Conservation (phyloP, 192 early-diverging fungal species). For the Linnemannia schmuckeri region DNA sequence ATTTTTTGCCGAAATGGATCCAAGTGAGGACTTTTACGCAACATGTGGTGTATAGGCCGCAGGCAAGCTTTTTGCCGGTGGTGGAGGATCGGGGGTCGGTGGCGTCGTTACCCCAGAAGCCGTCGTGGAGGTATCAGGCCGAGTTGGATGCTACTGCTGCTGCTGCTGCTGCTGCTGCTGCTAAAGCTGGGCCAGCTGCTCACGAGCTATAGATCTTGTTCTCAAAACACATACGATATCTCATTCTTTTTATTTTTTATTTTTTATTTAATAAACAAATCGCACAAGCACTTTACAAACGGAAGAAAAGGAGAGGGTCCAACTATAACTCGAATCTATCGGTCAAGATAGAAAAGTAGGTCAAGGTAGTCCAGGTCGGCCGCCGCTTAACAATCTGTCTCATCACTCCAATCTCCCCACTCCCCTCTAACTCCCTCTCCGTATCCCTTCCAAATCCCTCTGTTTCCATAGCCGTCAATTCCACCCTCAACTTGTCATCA, state of each 20-base stretch:
- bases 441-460: conserved; percentile 57
- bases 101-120: not conserved
- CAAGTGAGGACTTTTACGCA: not conserved
- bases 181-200: not conserved
- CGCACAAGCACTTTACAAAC: no score
- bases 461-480: conserved; percentile 63
- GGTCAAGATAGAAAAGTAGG: conserved; percentile 25
- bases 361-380: conserved; percentile 14
- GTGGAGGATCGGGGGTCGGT: not conserved
- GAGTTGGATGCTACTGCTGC: not conserved
- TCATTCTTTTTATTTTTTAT: not conserved
- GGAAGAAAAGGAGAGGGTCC: no score
- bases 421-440: conserved; percentile 56
- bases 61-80: not conserved
- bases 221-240: not conserved
- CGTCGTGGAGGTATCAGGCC: not conserved
- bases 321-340: conserved; percentile 10
- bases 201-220: not conserved
- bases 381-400: conserved; percentile 17
- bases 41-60: not conserved
- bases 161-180: not conserved
- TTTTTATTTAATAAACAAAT: not conserved
- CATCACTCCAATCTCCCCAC: conserved; percentile 52
- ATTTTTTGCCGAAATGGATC: not conserved
- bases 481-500: conserved; percentile 57